Base-by-base conservation (phyloP, 768 basidiomycete species). In the Myochromella boudieri region DNA sequence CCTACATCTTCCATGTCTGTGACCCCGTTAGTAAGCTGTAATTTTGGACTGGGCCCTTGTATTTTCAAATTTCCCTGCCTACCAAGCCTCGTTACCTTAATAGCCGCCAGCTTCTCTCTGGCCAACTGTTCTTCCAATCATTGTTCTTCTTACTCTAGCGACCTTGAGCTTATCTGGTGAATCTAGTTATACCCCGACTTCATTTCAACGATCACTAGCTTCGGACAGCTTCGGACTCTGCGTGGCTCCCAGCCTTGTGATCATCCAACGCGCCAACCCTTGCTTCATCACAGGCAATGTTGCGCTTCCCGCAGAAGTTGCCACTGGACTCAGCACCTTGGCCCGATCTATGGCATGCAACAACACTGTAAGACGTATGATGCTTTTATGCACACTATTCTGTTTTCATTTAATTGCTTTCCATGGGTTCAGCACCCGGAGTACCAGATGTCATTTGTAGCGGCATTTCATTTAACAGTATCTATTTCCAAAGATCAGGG, bases 221-320 rank as follows among this genome's bases (percentile, higher is more conserved):
- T 21, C 14, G 48, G n/a, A n/a, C n/a, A n/a, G n/a, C n/a, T n/a
- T n/a, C 42, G 43, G 50, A 55, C 18, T 38, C 47, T 26, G 43
- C 51, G 8, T 1, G 14, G 14, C 7, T 9, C 24, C 11, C 36
- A 25, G 18, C 36, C 48, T 44, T 44, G 49, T 20, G n/a, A 48
- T 54, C 33, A 27, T 48, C 8, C 58, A 46, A 38, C 58, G 57
- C 11, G 58, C 59, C 10, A 58, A 54, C 42, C 56, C 61, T 20
- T 62, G 61, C 44, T 65, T 63, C 38, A 57, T 61, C 8, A 65
- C 63, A 8, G 61, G 63, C 2, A 59, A 42, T 25, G 54, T 60
- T 17, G 56, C 63, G 5, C 49, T 62, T 21, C 53, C 61, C 17
- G 61, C 60, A n/a, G 63, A 64, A 44, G 58, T 64, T 26, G 43